These are phyloP conservation scores for Debaryomyces singareniensis DNA, from an alignment of 1,139 yeast species.

Conservation along the genomic window DNA sequence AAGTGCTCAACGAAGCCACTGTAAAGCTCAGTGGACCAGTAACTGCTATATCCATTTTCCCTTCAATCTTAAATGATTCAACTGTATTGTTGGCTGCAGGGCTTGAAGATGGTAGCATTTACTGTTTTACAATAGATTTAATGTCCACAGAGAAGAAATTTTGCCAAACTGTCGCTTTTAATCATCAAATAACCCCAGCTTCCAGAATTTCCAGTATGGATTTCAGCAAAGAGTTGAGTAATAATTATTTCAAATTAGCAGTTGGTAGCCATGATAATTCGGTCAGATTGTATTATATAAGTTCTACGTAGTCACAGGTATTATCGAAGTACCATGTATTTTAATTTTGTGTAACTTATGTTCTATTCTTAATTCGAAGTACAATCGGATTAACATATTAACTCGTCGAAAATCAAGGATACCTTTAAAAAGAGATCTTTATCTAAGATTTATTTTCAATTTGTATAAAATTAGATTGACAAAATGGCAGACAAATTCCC, in stretches of 20 bases:
- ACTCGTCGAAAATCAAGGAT: too few relatives aligned
- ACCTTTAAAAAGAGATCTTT: too few relatives aligned
- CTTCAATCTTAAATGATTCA: conserved; percentile 13
- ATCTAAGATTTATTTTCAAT: too few relatives aligned
- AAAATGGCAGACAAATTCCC: conserved; percentile 84
- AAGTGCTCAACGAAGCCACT: conserved; percentile 20
- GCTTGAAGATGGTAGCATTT: conserved; percentile 51
- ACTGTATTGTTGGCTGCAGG: conserved; percentile 56
- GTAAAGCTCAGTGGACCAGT: conserved; percentile 50
- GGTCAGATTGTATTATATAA: conserved; percentile 53
- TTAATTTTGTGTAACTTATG: too few relatives aligned
- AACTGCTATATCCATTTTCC: conserved; percentile 63
- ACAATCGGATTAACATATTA: too few relatives aligned
- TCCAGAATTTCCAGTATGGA: conserved; percentile 53
- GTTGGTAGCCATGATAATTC: conserved; percentile 70
- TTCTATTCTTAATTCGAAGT: too few relatives aligned
- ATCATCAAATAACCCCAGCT: conserved; percentile 45
- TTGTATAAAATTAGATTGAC: too few relatives aligned
- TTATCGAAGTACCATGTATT: too few relatives aligned
- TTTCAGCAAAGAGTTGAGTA: conserved; percentile 36
- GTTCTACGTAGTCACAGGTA: too few relatives aligned
- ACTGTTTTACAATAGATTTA: conserved; percentile 20
- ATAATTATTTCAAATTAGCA: conserved; percentile 37
- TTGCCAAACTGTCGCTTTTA: conserved; percentile 22
- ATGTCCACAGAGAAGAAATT: conserved; percentile 21